These are phyloP conservation scores for Fusarium torulosum DNA, from an alignment of 2,329 filamentous ascomycete species.

Conservation along the genomic window DNA sequence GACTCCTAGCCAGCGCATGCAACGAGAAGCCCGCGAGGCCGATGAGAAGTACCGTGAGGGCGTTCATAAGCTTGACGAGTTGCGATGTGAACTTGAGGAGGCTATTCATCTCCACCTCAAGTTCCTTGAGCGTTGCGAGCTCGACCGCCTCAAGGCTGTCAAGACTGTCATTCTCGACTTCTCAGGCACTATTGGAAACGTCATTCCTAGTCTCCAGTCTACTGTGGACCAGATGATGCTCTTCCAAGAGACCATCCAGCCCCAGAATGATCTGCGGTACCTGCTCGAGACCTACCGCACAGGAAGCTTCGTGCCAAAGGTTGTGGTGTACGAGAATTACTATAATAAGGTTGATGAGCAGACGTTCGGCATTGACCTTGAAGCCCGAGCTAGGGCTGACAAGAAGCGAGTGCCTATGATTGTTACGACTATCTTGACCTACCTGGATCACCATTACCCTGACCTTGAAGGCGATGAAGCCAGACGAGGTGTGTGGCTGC, in stretches of 20 bases:
- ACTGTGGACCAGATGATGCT: conserved; percentile 99
- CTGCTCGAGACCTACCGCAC: conserved; percentile 97
- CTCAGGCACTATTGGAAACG: conserved; percentile 96
- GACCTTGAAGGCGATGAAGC: conserved; percentile 97
- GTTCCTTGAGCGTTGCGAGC: conserved; percentile 96
- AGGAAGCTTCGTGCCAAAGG: conserved; percentile 89
- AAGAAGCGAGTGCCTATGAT: conserved; percentile 95
- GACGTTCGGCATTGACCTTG: conserved; percentile 97
- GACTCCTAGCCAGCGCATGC: conserved; percentile 86
- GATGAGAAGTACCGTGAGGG: conserved; percentile 94
- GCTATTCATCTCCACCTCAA: conserved; percentile 91
- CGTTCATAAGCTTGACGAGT: conserved; percentile 86
- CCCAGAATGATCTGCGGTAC: conserved; percentile 88
- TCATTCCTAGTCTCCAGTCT: conserved; percentile 94
- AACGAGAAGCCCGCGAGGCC: conserved; percentile 87
- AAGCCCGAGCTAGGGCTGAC: conserved; percentile 91
- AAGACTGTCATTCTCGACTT: conserved; percentile 98
- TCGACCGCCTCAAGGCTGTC: conserved; percentile 96
- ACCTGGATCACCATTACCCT: conserved; percentile 95
- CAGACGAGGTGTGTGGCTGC: conserved; percentile 90
- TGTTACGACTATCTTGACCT: conserved; percentile 92
- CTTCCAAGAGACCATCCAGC: conserved; percentile 99
- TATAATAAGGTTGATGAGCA: conserved; percentile 98
- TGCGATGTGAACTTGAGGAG: conserved; percentile 95
- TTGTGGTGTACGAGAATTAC: conserved; percentile 97